Base-by-base conservation (phyloP, 1,284 basidiomycete genomes). In the Prillingera fragicola region DNA sequence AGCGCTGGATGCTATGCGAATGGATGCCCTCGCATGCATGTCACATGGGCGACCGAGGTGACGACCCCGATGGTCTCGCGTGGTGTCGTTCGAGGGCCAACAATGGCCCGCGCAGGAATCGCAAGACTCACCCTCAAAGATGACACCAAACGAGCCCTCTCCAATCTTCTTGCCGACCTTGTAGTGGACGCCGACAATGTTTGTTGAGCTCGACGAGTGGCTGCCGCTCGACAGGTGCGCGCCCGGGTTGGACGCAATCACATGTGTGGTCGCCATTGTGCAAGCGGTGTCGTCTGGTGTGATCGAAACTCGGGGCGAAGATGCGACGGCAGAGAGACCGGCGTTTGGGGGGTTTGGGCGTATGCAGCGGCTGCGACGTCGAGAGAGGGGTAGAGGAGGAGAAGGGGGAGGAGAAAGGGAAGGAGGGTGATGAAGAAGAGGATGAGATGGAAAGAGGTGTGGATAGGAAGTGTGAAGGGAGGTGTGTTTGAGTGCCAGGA, bases 101-200 rank as follows among this genome's bases (percentile, higher is more conserved):
- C n/a, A n/a, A n/a, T n/a, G n/a, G n/a, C n/a, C n/a, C n/a, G n/a
- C n/a, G n/a, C n/a, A n/a, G n/a, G n/a, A n/a, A n/a, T n/a, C n/a
- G n/a, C n/a, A n/a, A n/a, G 24, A 69, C 74, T 41, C 47, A 85
- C 87, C 89, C 75, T 94, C 90, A 67, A 92, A 95, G 75, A 96
- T 94, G 76, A 95, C 89, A 65, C 91, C 91, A 69, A 96, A 96
- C 25, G 85, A 89, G 53, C 89, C 89, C 62, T 78, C 76, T 24
- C 77, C 78, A 55, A 81, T 80, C 72, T 80, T 80, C 59, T 78
- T 76, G 45, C 78, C 78, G 32, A 80, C 78, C 41, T 76, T 73
- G 69, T 78, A 80, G 65, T 80, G 78, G 8, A 79, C 78, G 38
- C 75, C 72, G 33, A 74, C 72, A 35, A 74, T 70, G 52, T 73